Evolutionary conservation across 129 eudicot genomes (phyloP).

Genomic region (Chrysanthemum lavandulifolium): DNA sequence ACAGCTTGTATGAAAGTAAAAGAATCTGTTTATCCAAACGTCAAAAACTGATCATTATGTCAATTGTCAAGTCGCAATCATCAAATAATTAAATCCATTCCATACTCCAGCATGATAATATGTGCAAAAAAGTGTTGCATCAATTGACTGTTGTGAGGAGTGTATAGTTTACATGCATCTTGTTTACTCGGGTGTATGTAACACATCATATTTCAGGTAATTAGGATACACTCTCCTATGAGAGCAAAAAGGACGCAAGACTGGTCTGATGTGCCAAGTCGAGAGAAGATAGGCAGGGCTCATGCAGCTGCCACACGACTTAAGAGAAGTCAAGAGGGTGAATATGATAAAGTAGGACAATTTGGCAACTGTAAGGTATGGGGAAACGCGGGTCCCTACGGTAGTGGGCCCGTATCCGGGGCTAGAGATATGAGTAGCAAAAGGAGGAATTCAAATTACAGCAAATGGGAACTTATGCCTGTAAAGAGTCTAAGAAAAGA

Average conservation of each 20-base stretch:
- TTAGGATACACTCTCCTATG: conserved; percentile 98
- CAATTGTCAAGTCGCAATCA: too few relatives aligned
- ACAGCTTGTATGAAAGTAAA: too few relatives aligned
- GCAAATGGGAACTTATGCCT: conserved; percentile 93
- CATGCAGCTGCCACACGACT: conserved; percentile 77
- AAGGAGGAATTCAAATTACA: conserved; percentile 78
- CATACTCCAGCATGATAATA: background rate
- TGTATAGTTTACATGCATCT: background rate
- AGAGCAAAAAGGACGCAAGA: conserved; percentile 85
- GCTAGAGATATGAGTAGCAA: conserved; percentile 60
- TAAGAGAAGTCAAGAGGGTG: conserved; percentile 57
- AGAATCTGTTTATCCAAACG: too few relatives aligned
- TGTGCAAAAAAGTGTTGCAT: background rate
- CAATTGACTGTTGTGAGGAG: background rate
- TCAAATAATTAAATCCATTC: background rate
- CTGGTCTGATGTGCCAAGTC: conserved; percentile 92
- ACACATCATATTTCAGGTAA: conserved; percentile 49
- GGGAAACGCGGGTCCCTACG: conserved; percentile 61
- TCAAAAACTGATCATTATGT: too few relatives aligned
- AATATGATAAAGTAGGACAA: conserved; percentile 60
- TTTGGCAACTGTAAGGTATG: conserved; percentile 93
- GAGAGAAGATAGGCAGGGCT: conserved; percentile 76
- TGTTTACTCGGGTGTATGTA: conserved; percentile 1
- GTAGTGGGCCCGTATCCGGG: conserved; percentile 77
- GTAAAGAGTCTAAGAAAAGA: conserved; percentile 63